phyloP scores from a whole-genome alignment of 1,284 basidiomycete species.

The Ganoderma lucidum region DNA sequence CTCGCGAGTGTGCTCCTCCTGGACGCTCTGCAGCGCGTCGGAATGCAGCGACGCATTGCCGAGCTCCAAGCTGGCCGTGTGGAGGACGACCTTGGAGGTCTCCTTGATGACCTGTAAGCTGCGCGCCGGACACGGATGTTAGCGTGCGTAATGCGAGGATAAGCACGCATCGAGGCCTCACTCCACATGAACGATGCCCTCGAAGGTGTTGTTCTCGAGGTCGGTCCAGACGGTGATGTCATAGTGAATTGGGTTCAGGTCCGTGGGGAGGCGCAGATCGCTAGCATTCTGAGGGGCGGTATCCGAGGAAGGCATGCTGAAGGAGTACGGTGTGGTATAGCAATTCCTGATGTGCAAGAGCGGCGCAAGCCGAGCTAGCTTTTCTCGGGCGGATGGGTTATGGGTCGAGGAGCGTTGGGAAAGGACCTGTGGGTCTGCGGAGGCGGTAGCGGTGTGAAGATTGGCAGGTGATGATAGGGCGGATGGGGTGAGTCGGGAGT shows the following conservation, averaged over 20 bases:
- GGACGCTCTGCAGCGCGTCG: constrained; percentile 61
- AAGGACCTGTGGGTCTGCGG: background rate
- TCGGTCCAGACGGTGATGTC: constrained; percentile 88
- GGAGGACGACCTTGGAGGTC: constrained; percentile 75
- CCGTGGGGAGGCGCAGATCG: constrained; percentile 80
- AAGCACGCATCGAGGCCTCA: constrained; percentile 32
- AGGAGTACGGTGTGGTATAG: constrained; percentile 20
- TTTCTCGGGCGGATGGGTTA: constrained; percentile 9
- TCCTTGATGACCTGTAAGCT: constrained; percentile 78
- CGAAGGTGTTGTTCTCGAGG: constrained; percentile 76
- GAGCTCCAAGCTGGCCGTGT: constrained; percentile 77
- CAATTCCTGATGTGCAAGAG: constrained; percentile 21
- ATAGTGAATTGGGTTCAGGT: constrained; percentile 85
- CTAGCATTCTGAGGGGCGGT: constrained; percentile 12
- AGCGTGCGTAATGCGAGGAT: constrained; percentile 3
- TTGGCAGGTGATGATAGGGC: background rate
- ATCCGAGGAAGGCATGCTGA: constrained; percentile 27
- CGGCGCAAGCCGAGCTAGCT: constrained; percentile 12
- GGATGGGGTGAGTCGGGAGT: background rate
- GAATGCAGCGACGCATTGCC: constrained; percentile 72
- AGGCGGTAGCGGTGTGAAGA: background rate
- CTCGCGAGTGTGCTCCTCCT: constrained; percentile 55
- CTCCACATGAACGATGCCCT: constrained; percentile 83
- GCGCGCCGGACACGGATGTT: background rate
- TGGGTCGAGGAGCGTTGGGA: background rate